These are phyloP conservation scores for Botryotinia narcissicola DNA, from an alignment of 2,329 filamentous ascomycete genomes.

Conservation along the genomic window DNA sequence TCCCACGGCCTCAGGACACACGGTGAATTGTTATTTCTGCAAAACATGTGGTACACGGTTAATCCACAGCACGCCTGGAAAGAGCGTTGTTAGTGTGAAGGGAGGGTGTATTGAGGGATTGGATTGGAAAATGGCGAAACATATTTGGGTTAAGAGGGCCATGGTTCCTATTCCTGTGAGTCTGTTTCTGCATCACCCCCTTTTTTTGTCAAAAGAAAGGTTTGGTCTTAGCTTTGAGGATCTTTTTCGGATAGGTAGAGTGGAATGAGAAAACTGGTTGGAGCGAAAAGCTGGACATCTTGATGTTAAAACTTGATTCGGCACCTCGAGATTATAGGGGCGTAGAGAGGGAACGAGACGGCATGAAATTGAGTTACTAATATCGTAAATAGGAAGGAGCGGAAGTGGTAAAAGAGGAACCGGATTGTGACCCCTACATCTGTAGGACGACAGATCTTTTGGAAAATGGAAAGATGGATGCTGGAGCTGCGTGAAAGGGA, in stretches of 20 bases:
- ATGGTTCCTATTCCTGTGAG: constrained; percentile 61
- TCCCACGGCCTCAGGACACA: constrained; percentile 54
- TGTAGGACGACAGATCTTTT: constrained; percentile 2
- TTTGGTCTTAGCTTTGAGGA: not conserved
- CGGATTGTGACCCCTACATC: constrained; percentile 31
- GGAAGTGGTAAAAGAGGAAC: constrained; percentile 55
- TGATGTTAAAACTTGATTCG: not conserved
- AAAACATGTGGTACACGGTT: constrained; percentile 63
- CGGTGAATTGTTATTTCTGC: constrained; percentile 65
- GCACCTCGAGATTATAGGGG: not conserved
- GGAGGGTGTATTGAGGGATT: constrained; percentile 64
- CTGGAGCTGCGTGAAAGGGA: not conserved
- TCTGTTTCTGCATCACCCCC: not conserved
- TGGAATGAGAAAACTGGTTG: not conserved
- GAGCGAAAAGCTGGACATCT: not conserved
- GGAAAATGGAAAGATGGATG: constrained; percentile 9
- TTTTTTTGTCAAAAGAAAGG: not conserved
- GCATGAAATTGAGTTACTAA: not conserved
- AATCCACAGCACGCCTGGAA: constrained; percentile 58
- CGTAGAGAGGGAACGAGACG: not conserved
- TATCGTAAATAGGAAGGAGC: constrained; percentile 47
- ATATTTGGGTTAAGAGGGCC: constrained; percentile 46
- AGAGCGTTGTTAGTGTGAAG: constrained; percentile 63
- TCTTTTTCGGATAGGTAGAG: not conserved
- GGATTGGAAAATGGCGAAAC: constrained; percentile 58